phyloP scores from a whole-genome alignment of 768 basidiomycete species.

The Naematelia aurantialba region DNA sequence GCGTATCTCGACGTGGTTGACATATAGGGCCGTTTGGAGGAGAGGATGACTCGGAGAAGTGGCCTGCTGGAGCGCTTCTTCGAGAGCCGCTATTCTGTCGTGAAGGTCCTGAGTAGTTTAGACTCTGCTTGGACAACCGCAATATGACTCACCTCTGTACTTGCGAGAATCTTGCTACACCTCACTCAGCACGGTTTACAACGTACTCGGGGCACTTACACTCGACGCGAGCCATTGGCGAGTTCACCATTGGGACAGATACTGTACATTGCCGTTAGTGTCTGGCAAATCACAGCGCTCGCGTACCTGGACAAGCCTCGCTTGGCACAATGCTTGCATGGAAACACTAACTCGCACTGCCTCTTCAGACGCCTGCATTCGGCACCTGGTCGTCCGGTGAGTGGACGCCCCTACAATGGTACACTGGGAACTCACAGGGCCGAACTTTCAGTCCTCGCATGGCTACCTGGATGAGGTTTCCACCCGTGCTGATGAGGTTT shows the following conservation, averaged over 20 bases:
- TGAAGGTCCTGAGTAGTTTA: conserved; percentile 5
- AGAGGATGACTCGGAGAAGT: background rate
- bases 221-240: background rate
- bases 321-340: conserved; percentile 5
- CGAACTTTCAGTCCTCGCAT: background rate
- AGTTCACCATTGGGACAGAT: conserved; percentile 10
- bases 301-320: conserved; percentile 4
- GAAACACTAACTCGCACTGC: conserved; percentile 4
- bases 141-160: conserved; percentile 15
- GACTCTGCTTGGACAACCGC: background rate
- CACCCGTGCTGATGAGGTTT: too few relatives aligned
- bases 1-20: background rate
- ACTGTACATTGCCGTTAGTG: background rate
- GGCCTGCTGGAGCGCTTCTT: conserved; percentile 5
- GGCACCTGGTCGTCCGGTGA: conserved; percentile 1
- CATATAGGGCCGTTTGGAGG: background rate
- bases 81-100: conserved; percentile 7
- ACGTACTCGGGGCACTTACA: background rate
- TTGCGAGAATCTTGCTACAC: conserved; percentile 14
- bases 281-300: background rate
- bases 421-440: background rate
- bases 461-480: too few relatives aligned
- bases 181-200: background rate
- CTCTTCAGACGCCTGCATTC: conserved; percentile 11
- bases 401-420: background rate